Base-by-base conservation (phyloP, 257 asterid genomes). In the Solanum dulcamara region DNA sequence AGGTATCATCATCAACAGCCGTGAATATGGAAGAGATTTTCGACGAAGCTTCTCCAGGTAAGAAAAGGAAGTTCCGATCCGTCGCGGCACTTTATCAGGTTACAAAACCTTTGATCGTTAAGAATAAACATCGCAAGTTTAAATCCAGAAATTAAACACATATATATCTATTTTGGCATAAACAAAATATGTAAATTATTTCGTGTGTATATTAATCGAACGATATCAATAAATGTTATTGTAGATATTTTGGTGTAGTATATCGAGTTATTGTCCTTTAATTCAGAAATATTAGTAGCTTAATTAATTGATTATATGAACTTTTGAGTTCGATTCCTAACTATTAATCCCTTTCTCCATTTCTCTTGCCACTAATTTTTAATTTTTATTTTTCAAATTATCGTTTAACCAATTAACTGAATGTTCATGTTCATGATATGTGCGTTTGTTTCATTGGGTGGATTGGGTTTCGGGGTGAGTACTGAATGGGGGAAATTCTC, bases 1-100 rank as follows among this genome's bases (percentile, higher is more conserved):
- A 92, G 33, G 87, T 92, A 86, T 90, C 92, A 30, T 82, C 85
- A 33, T 60, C 85, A 13, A 5, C 85, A 28, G 60, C 32, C 30
- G 26, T 30, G 30, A 83, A 48, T 53, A 26, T 72, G 13, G 89
- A 42, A 12, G 90, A 80, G 17, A 60, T 71, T 64, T 50, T 86
- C 72, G 86, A 83, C 10, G 84, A 86, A 83, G 87, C 87, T 66
- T 84, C 81, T 20, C 88, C 83, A 5, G 74, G 48, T 40, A 82
- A 88, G 86, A 88, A 85, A 44, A 89, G 85, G 89, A 89, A 91
- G 81, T 89, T 89, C 46, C 92, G 97, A 89, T 91, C 90, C 42
- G 80, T 93, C 83, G 66, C 32, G 2, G 94, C 92, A 60, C 57
- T 93, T 50, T 92, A 93, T 86, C 68, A 79, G 26, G 44, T 81